Evolutionary conservation across 2,329 filamentous ascomycete genomes (phyloP).

Genomic region (Lachnellula suecica): DNA sequence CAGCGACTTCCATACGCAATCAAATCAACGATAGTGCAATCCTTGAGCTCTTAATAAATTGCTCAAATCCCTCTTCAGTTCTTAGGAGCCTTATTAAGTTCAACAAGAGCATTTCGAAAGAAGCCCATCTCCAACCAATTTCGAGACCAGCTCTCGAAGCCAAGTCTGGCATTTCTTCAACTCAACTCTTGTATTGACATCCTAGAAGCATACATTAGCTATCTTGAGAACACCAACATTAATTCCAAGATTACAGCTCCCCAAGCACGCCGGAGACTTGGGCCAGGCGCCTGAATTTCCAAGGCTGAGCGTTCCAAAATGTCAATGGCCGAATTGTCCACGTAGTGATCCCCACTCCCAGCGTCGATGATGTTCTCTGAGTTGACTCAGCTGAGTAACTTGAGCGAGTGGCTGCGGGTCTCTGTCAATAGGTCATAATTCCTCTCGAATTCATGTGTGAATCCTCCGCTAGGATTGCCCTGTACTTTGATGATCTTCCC

Average conservation of each 20-base stretch:
- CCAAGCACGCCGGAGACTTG: slow-evolving; percentile 19
- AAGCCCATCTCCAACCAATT: slow-evolving; percentile 15
- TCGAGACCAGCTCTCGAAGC: slow-evolving; percentile 21
- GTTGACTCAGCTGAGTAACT: slow-evolving; percentile 4
- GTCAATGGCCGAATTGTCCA: slow-evolving; percentile 8
- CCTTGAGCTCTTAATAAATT: no score
- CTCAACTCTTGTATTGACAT: slow-evolving; percentile 17
- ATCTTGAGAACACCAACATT: neutral
- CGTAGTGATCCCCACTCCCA: neutral
- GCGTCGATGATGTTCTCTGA: slow-evolving; percentile 1
- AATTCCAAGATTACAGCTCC: slow-evolving; percentile 2
- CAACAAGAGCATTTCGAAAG: slow-evolving; percentile 5
- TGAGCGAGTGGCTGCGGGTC: slow-evolving; percentile 1
- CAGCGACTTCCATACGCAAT: neutral
- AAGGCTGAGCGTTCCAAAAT: slow-evolving; percentile 23
- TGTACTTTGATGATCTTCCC: slow-evolving; percentile 27
- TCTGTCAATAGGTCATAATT: slow-evolving; percentile 18
- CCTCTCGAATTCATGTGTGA: slow-evolving; percentile 21
- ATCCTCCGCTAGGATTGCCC: slow-evolving; percentile 24
- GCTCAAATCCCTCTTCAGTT: neutral
- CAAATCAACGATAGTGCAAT: no score
- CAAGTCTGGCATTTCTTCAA: slow-evolving; percentile 29
- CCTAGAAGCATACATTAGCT: slow-evolving; percentile 9
- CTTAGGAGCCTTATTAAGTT: slow-evolving; percentile 7
- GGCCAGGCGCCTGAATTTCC: slow-evolving; percentile 19